Conservation (phyloP, 805 yeast species). For the Lipomyces sp. region DNA sequence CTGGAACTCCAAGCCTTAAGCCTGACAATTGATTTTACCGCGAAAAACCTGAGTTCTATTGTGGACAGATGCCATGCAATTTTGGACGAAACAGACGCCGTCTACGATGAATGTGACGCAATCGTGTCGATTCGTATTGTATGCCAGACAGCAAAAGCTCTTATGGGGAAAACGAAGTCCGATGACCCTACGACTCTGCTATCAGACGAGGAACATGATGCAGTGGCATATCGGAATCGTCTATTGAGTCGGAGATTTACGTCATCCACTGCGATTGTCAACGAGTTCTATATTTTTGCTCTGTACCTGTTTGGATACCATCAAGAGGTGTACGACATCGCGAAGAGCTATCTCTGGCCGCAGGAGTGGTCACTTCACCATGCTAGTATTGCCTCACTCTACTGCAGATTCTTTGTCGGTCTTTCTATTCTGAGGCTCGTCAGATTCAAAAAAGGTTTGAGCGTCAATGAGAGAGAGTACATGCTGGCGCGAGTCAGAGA, state of each 20-base stretch:
- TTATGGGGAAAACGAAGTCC: slow-evolving; percentile 2
- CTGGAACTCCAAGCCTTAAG: slow-evolving; percentile 17
- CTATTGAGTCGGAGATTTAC: slow-evolving; percentile 2
- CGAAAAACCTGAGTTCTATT: slow-evolving; percentile 4
- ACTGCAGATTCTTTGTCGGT: slow-evolving; percentile 8
- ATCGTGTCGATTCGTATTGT: slow-evolving; percentile 7
- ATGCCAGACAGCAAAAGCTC: slow-evolving; percentile 10
- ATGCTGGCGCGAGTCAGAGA: slow-evolving; percentile 19
- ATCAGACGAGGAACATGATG: slow-evolving; percentile 22
- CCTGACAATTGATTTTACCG: slow-evolving; percentile 7
- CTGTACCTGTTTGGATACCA: slow-evolving; percentile 19
- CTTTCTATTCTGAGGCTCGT: slow-evolving; percentile 12
- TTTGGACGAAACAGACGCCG: slow-evolving; percentile 1
- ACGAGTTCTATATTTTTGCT: slow-evolving; percentile 10
- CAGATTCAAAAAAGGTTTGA: background rate
- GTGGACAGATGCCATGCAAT: background rate
- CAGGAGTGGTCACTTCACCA: background rate
- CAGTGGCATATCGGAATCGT: slow-evolving; percentile 8
- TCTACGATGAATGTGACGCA: slow-evolving; percentile 12
- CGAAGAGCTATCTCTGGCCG: background rate
- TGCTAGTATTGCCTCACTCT: slow-evolving; percentile 9
- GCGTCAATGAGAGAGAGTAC: slow-evolving; percentile 10
- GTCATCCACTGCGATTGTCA: slow-evolving; percentile 10
- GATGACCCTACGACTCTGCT: slow-evolving; percentile 6
- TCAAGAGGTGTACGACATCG: slow-evolving; percentile 10